Base-by-base conservation (phyloP, 2,329 filamentous ascomycete genomes). In the Mollisia scopiformis region DNA sequence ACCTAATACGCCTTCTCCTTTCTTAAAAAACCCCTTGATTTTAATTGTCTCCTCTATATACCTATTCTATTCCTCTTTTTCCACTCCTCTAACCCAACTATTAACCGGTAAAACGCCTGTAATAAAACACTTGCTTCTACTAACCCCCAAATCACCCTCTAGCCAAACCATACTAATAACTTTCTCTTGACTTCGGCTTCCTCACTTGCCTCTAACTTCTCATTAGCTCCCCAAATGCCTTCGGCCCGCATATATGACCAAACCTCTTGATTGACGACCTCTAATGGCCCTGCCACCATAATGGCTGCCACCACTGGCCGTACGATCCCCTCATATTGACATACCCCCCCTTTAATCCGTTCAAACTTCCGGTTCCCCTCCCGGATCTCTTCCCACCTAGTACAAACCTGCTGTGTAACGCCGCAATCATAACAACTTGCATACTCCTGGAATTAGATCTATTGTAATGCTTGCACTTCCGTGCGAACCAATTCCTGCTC, bases 91-190 rank as follows among this genome's bases (percentile, higher is more conserved):
- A 51, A 51, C 14, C 16, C 16, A 51, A 51, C 14, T 23, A 21
- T 19, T 7, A 52, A 52, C 28, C 14, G 11, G n/a, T 35, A 52
- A 52, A 52, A 52, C 19, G 35, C 49, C 8, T 52, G 49, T 8
- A 35, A 35, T 23, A 52, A 52, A 35, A 35, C 28, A 35, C 28
- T 35, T 11, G 28, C 28, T 52, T 52, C 28, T 19, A 52, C 23
- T 8, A 7, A 21, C 4, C 49, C n/a, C 28, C 19, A 52, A 35
- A 52, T 52, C 11, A 57, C 41, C 23, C 51, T 57, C 21, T 51
- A 14, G 11, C 30, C 31, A 43, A 57, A 57, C 55, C 23, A 57
- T 16, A 6, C 28, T 16, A 57, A 50, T 30, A 57, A 50, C 14
- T 28, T 23, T 16, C 28, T 50, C 46, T 57, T 51, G 6, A 51